These are phyloP conservation scores for Elsinoe batatas DNA, from an alignment of 2,329 filamentous ascomycete genomes.

Conservation along the genomic window DNA sequence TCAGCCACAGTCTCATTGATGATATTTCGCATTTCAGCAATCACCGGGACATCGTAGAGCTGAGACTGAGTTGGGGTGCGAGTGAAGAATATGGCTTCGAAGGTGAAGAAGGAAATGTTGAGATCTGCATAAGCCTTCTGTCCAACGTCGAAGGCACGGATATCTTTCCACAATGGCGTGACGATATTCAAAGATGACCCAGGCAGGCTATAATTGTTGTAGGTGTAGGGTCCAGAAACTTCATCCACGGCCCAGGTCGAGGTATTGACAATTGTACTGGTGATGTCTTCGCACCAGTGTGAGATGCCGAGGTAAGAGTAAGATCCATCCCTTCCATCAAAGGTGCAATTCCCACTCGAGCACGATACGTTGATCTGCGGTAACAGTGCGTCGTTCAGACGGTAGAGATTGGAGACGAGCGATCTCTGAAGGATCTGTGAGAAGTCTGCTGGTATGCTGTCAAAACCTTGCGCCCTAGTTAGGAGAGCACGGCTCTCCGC, in stretches of 20 bases:
- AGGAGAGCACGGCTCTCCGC: neutral
- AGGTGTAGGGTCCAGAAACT: neutral
- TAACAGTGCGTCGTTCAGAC: neutral
- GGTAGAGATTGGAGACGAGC: neutral
- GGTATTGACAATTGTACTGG: neutral
- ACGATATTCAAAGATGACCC: too few relatives aligned
- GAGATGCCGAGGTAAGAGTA: neutral
- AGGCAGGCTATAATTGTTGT: too few relatives aligned
- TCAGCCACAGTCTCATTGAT: neutral
- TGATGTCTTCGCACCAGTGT: neutral
- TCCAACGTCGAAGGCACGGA: too few relatives aligned
- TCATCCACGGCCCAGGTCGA: neutral
- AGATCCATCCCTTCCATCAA: neutral
- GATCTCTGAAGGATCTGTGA: neutral
- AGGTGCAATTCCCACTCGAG: neutral
- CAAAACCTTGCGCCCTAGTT: neutral
- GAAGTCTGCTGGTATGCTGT: neutral
- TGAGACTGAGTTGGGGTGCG: too few relatives aligned
- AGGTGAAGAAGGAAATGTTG: too few relatives aligned
- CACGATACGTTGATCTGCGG: neutral
- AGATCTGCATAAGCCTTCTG: too few relatives aligned
- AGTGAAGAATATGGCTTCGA: too few relatives aligned
- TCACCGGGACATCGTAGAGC: too few relatives aligned
- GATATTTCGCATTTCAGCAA: neutral
- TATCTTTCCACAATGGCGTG: neutral